phyloP scores from a whole-genome alignment of 2,329 filamentous ascomycete species.

The Diaporthe sp. region DNA sequence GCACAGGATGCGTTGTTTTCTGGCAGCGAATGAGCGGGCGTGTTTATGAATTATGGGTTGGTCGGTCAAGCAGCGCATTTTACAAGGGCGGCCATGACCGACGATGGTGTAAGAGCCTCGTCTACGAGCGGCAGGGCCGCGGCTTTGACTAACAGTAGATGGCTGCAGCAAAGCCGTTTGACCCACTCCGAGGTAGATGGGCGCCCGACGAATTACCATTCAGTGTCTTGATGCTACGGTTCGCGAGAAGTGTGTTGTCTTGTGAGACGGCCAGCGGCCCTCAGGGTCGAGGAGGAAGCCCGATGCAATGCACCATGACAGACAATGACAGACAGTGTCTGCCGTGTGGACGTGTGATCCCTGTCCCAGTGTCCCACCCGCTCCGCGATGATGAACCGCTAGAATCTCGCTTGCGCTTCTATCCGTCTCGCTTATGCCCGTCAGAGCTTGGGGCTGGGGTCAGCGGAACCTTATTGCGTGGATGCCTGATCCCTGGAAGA shows the following conservation, averaged over 20 bases:
- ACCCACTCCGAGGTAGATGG: background rate
- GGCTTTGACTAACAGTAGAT: background rate
- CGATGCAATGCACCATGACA: background rate
- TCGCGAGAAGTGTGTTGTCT: background rate
- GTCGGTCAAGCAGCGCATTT: background rate
- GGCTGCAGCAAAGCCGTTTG: background rate
- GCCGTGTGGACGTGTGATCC: constrained; percentile 3
- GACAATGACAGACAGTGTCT: too few relatives aligned
- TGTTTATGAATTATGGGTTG: background rate
- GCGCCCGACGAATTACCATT: background rate
- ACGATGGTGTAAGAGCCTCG: background rate
- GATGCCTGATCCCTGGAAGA: constrained; percentile 37
- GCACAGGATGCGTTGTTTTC: constrained; percentile 1
- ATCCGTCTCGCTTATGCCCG: constrained; percentile 35
- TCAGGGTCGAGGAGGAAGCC: background rate
- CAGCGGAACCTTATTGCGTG: constrained; percentile 23
- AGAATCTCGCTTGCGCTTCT: constrained; percentile 35
- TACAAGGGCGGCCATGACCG: background rate
- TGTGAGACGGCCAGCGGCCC: background rate
- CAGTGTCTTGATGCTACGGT: background rate
- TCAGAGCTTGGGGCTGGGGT: constrained; percentile 23
- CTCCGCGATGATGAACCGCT: constrained; percentile 19
- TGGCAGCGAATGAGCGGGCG: constrained; percentile 25
- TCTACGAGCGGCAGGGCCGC: too few relatives aligned
- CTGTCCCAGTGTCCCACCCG: constrained; percentile 1